Evolutionary conservation across 495 filamentous ascomycete genomes (phyloP), one percentile per base, ranked within the genome.

Genomic region (Hamigera avellanea): DNA sequence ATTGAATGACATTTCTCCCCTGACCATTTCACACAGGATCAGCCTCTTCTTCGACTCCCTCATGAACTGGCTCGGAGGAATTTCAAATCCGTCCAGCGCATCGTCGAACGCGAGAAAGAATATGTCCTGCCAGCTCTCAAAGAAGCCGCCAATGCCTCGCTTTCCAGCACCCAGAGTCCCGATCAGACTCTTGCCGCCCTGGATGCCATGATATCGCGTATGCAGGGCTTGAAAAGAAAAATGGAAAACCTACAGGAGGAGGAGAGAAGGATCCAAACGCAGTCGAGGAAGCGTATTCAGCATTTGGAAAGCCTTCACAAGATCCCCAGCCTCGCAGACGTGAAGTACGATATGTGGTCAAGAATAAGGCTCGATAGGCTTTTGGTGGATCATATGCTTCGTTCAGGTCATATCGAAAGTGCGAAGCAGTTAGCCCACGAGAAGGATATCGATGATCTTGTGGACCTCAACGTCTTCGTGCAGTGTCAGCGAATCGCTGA

Each of bases 261-360:
- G 46, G 88, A 95, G 57, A 67, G 66, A 37, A 66, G 64, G 5
- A 66, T 93, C 0, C 80, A 91, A 44, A 62, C 66, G 8, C 80
- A 93, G 46, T 74, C 80, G 8, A 70, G 72, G 34, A 81, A 83
- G 41, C 75, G 91, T 8, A 76, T 95, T 32, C 61, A 71, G 26
- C 88, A 98, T 62, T 59, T 96, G 32, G 66, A 81, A 37, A 76
- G 83, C 37, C 66, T 98, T 10, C 81, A 88, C 45, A 56, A 70
- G 40, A 83, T 96, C 42, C 75, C 81, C 28, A 87, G 75, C 41
- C 60, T 95, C 47, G 81, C 81, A 29, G 93, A 96, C 61, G 86
- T 93, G 38, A 86, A 86, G 45, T 98, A 96, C 58, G 93, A 95
- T 46, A 64, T 73, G 36, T 98, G 93, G 93, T 83, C 81, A 27